Evolutionary conservation across 2,329 filamentous ascomycete genomes (phyloP), one percentile per base, ranked within the genome.

Genomic region (Botrytis porri): DNA sequence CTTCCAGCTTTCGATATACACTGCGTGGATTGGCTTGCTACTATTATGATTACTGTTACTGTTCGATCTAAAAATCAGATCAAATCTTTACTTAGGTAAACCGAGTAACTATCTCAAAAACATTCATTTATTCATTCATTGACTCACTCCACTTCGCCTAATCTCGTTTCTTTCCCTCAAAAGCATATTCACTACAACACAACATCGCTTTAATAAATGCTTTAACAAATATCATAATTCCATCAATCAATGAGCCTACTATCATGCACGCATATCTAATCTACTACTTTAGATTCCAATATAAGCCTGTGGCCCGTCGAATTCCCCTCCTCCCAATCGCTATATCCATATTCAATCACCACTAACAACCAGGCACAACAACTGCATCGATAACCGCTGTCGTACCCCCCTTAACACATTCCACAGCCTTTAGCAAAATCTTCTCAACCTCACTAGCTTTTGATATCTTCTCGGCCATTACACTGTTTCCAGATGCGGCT

Each of bases 401-500:
- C 18, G 80, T 85, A 0, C 89, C 89, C 35, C 78, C 81, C 76
- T 87, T 81, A 7, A 92, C 90, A 51, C 83, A 85, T 77, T 88
- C 83, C 12, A 92, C 84, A 10, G 90, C 90, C 77, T 88, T 83
- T 0, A 85, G 85, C 67, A 92, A 79, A 66, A 87, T 78, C 72
- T 82, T 84, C 1, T 84, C 83, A 67, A 92, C 78, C 59, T 92
- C 87, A 6, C 85, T 84, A 1, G 86, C 86, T 8, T 85, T 89
- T 1, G 85, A 84, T 1, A 89, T 89, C 73, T 86, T 84, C 9
- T 84, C 88, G 7, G 89, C 88, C 87, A 89, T 92, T 4, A 89
- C 79, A 69, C 88, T 83, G 0, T 89, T 89, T 10, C 89, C 89
- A 0, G 86, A 85, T 0, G 90, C 89, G 9, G 90, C 90, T 80